Evolutionary conservation across 2,329 filamentous ascomycete genomes (phyloP).

Genomic region (Botryotinia convoluta): DNA sequence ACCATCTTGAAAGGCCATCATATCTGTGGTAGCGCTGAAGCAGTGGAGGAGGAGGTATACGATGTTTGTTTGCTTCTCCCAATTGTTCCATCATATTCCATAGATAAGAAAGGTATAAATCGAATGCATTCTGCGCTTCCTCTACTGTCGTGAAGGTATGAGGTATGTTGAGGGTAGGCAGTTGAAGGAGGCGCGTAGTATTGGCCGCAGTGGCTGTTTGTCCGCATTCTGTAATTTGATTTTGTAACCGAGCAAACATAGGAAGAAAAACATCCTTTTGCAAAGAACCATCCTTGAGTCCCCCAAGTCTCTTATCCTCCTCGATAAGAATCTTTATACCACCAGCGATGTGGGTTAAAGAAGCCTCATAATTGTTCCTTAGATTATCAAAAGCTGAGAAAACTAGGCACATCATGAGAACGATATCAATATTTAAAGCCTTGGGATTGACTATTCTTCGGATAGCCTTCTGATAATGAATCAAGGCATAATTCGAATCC

Average conservation of each 20-base stretch:
- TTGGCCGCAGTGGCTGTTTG: neutral
- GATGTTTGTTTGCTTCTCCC: neutral
- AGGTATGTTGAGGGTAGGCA: neutral
- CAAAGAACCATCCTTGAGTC: neutral
- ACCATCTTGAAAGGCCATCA: neutral
- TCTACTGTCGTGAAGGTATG: conserved; percentile 1
- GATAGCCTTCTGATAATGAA: conserved; percentile 8
- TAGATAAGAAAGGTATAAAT: neutral
- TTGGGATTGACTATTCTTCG: neutral
- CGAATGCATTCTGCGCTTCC: conserved; percentile 2
- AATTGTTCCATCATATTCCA: neutral
- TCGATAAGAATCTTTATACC: conserved; percentile 14
- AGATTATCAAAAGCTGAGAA: conserved; percentile 9
- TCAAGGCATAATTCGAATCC: conserved; percentile 8
- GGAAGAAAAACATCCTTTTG: conserved; percentile 9
- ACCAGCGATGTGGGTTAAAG: conserved; percentile 10
- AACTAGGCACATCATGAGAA: conserved; percentile 13
- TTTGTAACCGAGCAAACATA: conserved; percentile 13
- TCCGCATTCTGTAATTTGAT: conserved; percentile 8
- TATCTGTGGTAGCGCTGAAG: neutral
- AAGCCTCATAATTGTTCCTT: neutral
- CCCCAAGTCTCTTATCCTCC: neutral
- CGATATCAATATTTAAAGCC: neutral
- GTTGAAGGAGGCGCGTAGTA: neutral
- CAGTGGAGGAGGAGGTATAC: neutral